A percentile compares a stretch with the other conserved stretches of the same genome.
phyloP scores from a whole-genome alignment of 2,329 filamentous ascomycete species.

The Sclerotinia nivalis region DNA sequence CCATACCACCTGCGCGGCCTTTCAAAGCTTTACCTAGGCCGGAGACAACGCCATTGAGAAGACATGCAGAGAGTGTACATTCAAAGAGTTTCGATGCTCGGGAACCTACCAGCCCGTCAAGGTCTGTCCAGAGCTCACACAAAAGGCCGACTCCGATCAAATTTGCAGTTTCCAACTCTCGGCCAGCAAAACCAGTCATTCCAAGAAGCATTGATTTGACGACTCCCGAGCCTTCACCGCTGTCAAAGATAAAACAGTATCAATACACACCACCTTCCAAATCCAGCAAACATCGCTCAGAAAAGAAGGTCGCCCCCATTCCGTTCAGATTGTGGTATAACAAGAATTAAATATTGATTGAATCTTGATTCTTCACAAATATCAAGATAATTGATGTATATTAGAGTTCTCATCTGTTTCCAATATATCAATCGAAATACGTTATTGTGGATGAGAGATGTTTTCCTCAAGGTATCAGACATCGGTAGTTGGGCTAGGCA shows the following conservation, averaged over 20 bases:
- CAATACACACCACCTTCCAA: conserved; percentile 10
- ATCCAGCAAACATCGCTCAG: not conserved
- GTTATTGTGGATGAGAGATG: not conserved
- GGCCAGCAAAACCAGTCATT: not conserved
- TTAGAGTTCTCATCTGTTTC: not conserved
- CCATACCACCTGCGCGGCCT: not conserved
- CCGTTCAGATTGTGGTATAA: not conserved
- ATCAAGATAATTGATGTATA: not conserved
- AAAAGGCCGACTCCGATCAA: not conserved
- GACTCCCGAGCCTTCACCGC: conserved; percentile 7
- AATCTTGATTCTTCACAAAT: not conserved
- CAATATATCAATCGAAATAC: not conserved
- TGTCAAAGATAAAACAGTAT: not conserved
- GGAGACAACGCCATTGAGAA: not conserved
- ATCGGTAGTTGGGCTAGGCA: not conserved
- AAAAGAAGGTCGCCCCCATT: not conserved
- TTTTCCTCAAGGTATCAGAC: not conserved
- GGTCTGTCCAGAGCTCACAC: not conserved
- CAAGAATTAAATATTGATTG: not conserved
- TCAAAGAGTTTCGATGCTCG: not conserved
- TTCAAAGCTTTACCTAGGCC: not conserved
- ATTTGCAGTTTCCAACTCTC: not conserved
- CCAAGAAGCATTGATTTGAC: conserved; percentile 12
- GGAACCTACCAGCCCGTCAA: not conserved
- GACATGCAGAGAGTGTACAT: not conserved